A percentile compares a stretch with the other conserved stretches of the same genome.
Conservation (phyloP, 768 basidiomycete species). For the Gymnopilus dilepis region DNA sequence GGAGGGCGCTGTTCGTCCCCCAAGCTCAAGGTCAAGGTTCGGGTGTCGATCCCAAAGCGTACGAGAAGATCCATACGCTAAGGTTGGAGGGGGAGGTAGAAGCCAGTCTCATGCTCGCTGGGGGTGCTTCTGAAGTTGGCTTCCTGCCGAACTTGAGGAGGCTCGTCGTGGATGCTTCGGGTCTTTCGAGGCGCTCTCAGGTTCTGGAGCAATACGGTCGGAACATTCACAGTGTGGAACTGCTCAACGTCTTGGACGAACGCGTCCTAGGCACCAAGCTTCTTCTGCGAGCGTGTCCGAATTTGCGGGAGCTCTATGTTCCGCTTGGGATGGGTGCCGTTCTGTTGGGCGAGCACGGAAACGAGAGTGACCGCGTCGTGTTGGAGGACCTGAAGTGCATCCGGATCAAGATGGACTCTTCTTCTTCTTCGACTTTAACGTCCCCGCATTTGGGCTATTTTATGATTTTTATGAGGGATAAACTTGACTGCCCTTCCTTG, state of each 20-base stretch:
- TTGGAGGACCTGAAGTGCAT: conserved; percentile 6
- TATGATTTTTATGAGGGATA: not conserved
- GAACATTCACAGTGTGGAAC: not conserved
- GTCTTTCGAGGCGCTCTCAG: not conserved
- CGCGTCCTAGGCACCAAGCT: not conserved
- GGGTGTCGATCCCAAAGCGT: not conserved
- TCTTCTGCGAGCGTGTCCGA: not conserved
- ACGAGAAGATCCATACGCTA: conserved; percentile 6
- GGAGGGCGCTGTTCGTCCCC: no score
- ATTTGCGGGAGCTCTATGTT: conserved; percentile 3
- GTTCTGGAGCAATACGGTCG: not conserved
- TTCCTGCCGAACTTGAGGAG: conserved; percentile 7
- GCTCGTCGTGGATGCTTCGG: not conserved
- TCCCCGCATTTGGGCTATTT: not conserved
- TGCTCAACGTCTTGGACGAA: not conserved
- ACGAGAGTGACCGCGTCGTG: not conserved
- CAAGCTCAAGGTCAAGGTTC: no score
- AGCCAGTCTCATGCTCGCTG: no score
- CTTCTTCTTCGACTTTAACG: not conserved
- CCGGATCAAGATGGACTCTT: conserved; percentile 6
- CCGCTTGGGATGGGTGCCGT: conserved; percentile 1
- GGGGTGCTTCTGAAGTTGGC: not conserved
- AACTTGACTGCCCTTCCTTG: conserved; percentile 5
- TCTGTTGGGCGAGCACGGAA: no score
- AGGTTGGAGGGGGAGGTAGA: no score